A percentile compares a stretch with the other conserved stretches of the same genome.
phyloP scores from a whole-genome alignment of 1,284 basidiomycete species.

The Microbotryum saponariae region DNA sequence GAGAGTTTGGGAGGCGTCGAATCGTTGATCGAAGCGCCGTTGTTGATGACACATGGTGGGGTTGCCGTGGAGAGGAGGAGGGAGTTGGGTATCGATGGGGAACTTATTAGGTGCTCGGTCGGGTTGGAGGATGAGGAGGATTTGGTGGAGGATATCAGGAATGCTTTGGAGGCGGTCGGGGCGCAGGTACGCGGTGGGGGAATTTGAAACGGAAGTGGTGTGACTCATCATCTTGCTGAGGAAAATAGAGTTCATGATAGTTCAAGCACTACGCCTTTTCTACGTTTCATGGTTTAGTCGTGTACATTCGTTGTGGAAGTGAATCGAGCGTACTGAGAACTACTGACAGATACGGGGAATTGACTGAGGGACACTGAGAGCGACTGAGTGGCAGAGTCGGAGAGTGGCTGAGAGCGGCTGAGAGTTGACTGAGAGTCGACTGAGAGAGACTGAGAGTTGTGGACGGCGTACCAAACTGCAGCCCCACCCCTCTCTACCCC shows the following conservation, averaged over 20 bases:
- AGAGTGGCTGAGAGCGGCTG: too few species aligned
- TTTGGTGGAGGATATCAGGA: constrained; percentile 63
- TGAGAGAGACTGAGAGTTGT: too few species aligned
- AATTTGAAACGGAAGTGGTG: not conserved
- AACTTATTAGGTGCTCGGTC: constrained; percentile 73
- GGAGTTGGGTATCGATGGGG: constrained; percentile 67
- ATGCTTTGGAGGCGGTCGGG: constrained; percentile 52
- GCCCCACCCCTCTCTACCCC: not conserved
- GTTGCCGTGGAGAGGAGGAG: constrained; percentile 63
- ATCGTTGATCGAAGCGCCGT: constrained; percentile 37
- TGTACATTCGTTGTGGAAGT: not conserved
- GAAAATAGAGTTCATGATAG: not conserved
- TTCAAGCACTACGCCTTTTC: not conserved
- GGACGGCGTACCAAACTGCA: not conserved
- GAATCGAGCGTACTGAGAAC: too few species aligned
- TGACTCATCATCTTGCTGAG: not conserved
- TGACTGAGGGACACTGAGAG: too few species aligned
- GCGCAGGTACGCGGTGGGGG: not conserved
- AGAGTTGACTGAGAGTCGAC: too few species aligned
- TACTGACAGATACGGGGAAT: too few species aligned
- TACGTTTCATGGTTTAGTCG: not conserved
- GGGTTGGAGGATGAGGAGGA: constrained; percentile 85
- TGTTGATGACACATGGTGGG: constrained; percentile 44
- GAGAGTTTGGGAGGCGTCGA: constrained; percentile 89
- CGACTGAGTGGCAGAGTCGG: too few species aligned